Evolutionary conservation across 768 basidiomycete species (phyloP).

Genomic region (Lactarius trivialis): DNA sequence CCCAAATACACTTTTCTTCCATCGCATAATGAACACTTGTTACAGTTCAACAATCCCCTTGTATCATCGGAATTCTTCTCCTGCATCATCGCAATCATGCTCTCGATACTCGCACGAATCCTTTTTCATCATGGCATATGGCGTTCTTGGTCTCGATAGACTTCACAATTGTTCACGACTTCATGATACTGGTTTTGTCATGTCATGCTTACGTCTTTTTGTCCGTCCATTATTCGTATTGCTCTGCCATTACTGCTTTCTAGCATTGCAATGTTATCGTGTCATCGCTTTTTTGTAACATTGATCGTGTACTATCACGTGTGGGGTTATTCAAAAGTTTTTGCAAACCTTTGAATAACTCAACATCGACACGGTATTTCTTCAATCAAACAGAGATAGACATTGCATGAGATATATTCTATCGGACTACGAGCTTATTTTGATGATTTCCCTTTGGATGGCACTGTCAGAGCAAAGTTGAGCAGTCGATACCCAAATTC

Average conservation of each 20-base stretch:
- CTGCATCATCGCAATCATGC: constrained; percentile 19
- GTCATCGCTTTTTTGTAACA: constrained; percentile 14
- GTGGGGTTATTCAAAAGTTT: too few relatives aligned
- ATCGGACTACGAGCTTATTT: too few relatives aligned
- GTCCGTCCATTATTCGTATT: constrained; percentile 20
- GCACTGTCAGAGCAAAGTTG: too few relatives aligned
- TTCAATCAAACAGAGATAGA: too few relatives aligned
- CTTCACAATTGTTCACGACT: constrained; percentile 16
- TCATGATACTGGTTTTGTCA: constrained; percentile 24
- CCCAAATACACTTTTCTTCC: neutral
- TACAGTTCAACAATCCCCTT: constrained; percentile 3
- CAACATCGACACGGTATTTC: too few relatives aligned
- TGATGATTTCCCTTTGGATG: too few relatives aligned
- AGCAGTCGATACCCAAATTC: too few relatives aligned
- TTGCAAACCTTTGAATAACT: too few relatives aligned
- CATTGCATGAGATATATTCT: too few relatives aligned
- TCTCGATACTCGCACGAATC: constrained; percentile 18
- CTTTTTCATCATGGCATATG: constrained; percentile 17
- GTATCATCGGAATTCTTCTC: constrained; percentile 18
- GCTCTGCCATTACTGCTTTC: constrained; percentile 24
- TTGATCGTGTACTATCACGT: constrained; percentile 18
- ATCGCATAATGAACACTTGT: constrained; percentile 10
- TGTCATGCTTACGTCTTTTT: constrained; percentile 16
- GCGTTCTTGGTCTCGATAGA: constrained; percentile 16
- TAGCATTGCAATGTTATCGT: constrained; percentile 16